Base-by-base conservation (phyloP, 2,329 filamentous ascomycete genomes). In the Pseudogymnoascus sp. region DNA sequence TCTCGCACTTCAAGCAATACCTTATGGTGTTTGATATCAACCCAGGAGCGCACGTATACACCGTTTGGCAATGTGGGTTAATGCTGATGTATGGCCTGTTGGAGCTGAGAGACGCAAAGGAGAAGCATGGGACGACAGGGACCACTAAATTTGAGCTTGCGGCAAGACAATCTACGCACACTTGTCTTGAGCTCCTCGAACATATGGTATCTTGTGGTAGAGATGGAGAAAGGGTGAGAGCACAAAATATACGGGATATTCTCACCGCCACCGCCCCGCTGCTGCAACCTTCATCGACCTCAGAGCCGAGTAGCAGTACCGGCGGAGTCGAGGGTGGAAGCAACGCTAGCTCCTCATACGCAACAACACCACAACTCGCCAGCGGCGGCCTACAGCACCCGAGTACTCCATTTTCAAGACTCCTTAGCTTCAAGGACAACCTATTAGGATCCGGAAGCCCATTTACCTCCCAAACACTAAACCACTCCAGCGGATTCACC, bases 21-120 rank as follows among this genome's bases (percentile, higher is more conserved):
- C 18, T 66, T 25, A 31, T 66, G 7, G 60, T 59, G 2, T 47
- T 63, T 28, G 65, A 64, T 42, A 59, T 66, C 12, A 65, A 66
- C 11, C 65, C 65, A 10, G 65, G 63, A 10, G 44, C 63, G 4
- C 65, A 66, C 23, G 63, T 65, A 4, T 66, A 66, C 42, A 66
- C 61, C 31, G 4, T 66, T 21, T 66, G 63, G 63, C 62, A 62
- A n/a, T 66, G 65, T 18, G 65, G 63, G 5, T 18, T 66, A 59
- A 62, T 66, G 61, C 16, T 62, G 6, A 37, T 66, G 31, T 66
- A 62, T 40, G 63, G 63, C 1, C 21, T 65, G 4, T 60, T 35
- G 11, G 65, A 63, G 33, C 60, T 61, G n/a, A 62, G 31, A 23
- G 42, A 56, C 2, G 38, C 16, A 14, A 62, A 61, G 12, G 50